Conservation (phyloP, 1,139 yeast genomes). For the Taiozyma onychis region DNA sequence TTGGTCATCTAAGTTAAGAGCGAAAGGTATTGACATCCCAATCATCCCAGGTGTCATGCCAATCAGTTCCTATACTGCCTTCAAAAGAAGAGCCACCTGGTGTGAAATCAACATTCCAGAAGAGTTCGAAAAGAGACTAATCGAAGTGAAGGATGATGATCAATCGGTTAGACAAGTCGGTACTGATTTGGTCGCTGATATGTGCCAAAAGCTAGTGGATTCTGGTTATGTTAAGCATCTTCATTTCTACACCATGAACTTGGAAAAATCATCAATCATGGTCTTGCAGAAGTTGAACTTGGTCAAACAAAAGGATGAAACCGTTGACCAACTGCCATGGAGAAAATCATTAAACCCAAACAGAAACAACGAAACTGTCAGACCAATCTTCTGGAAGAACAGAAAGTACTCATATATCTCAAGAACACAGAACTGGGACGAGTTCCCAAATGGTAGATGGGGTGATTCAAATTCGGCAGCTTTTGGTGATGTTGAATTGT, state of each 20-base stretch:
- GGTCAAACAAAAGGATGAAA: slow-evolving; percentile 30
- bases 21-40: slow-evolving; percentile 75
- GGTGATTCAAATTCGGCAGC: slow-evolving; percentile 95
- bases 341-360: slow-evolving; percentile 81
- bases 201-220: slow-evolving; percentile 70
- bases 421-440: slow-evolving; percentile 93
- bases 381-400: slow-evolving; percentile 96
- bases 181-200: slow-evolving; percentile 71
- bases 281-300: slow-evolving; percentile 69
- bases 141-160: slow-evolving; percentile 88
- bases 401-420: slow-evolving; percentile 86
- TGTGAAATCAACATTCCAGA: slow-evolving; percentile 78
- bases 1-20: slow-evolving; percentile 76
- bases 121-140: slow-evolving; percentile 63
- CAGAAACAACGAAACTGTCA: slow-evolving; percentile 74
- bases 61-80: slow-evolving; percentile 87
- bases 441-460: slow-evolving; percentile 93
- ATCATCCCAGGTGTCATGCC: slow-evolving; percentile 99
- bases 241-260: slow-evolving; percentile 94
- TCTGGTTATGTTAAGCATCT: slow-evolving; percentile 78
- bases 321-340: slow-evolving; percentile 62
- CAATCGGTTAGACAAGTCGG: slow-evolving; percentile 83
- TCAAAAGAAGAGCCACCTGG: slow-evolving; percentile 92
- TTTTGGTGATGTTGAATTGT: slow-evolving; percentile 77
- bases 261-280: slow-evolving; percentile 88